A percentile compares a stretch with the other conserved stretches of the same genome.
phyloP scores from a whole-genome alignment of 352 stramenopile genomes.

The Phytophthora multivora region DNA sequence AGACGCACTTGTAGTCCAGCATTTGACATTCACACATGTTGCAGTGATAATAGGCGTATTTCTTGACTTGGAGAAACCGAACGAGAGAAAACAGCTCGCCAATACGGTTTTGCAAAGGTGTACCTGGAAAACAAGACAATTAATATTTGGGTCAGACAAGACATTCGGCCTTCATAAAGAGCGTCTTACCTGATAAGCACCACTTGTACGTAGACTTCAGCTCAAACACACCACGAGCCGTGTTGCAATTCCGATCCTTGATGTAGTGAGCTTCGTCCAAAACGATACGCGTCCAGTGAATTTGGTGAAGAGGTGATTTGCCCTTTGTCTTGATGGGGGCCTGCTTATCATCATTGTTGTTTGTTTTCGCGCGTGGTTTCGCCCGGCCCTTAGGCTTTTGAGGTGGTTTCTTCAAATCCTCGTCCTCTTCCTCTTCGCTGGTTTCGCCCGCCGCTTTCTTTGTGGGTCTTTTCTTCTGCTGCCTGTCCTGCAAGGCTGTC shows the following conservation, averaged over 20 bases:
- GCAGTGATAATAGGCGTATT: slow-evolving; percentile 99
- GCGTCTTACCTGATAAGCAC: slow-evolving; percentile 94
- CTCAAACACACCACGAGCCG: slow-evolving; percentile 96
- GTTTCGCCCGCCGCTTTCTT: slow-evolving; percentile 72
- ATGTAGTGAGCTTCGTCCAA: slow-evolving; percentile 97
- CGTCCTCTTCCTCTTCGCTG: slow-evolving; percentile 64
- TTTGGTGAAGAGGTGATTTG: slow-evolving; percentile 90
- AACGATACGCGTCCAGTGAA: slow-evolving; percentile 97
- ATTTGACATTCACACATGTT: slow-evolving; percentile 94
- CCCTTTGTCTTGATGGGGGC: slow-evolving; percentile 38
- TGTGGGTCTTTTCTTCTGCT: slow-evolving; percentile 65
- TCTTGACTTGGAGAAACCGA: slow-evolving; percentile 97
- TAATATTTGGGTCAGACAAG: not conserved
- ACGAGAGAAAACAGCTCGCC: slow-evolving; percentile 97
- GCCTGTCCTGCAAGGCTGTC: slow-evolving; percentile 91
- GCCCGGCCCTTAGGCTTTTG: slow-evolving; percentile 41
- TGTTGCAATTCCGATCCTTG: slow-evolving; percentile 94
- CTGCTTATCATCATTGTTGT: slow-evolving; percentile 33
- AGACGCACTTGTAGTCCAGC: slow-evolving; percentile 94
- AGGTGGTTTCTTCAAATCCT: slow-evolving; percentile 62
- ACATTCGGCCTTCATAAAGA: not conserved
- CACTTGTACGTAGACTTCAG: slow-evolving; percentile 97
- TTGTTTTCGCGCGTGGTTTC: slow-evolving; percentile 37
- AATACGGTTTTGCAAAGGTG: slow-evolving; percentile 95
- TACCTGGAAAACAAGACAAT: slow-evolving; percentile 44